These are phyloP conservation scores for Oxyria digyna DNA, from an alignment of 148 eudicot genomes.

Conservation along the genomic window DNA sequence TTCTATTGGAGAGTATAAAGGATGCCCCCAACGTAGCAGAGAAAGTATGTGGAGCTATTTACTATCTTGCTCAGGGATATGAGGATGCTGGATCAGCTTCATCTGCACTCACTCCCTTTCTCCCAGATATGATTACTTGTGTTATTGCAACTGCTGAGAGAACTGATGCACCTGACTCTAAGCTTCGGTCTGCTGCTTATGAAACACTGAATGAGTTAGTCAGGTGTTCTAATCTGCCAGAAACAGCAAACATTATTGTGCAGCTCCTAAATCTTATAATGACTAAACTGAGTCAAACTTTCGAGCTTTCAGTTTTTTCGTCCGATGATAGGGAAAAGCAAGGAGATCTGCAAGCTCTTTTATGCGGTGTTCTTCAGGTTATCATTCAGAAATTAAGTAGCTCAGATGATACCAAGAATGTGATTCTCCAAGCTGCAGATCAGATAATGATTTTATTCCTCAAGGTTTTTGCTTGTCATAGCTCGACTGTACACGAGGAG, in stretches of 20 bases:
- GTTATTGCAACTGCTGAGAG: constrained; percentile 45
- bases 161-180: constrained; percentile 37
- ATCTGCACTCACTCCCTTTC: constrained; percentile 35
- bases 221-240: constrained; percentile 38
- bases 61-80: constrained; percentile 57
- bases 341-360: constrained; percentile 56
- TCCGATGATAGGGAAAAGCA: constrained; percentile 50
- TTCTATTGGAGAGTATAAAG: constrained; percentile 42
- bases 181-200: constrained; percentile 51
- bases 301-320: constrained; percentile 35
- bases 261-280: constrained; percentile 41
- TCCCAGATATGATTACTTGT: constrained; percentile 38
- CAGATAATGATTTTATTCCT: constrained; percentile 47
- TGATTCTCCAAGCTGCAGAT: constrained; percentile 29
- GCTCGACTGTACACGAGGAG: constrained; percentile 71
- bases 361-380: constrained; percentile 50
- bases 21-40: constrained; percentile 52
- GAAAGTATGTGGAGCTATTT: constrained; percentile 57
- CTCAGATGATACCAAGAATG: constrained; percentile 26
- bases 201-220: constrained; percentile 60
- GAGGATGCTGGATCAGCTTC: constrained; percentile 41
- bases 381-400: constrained; percentile 47
- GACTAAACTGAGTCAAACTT: constrained; percentile 35
- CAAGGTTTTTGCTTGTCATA: constrained; percentile 37
- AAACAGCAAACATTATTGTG: constrained; percentile 32